These are phyloP conservation scores for Trametopsis cervina DNA, from an alignment of 768 basidiomycete genomes.

Conservation along the genomic window DNA sequence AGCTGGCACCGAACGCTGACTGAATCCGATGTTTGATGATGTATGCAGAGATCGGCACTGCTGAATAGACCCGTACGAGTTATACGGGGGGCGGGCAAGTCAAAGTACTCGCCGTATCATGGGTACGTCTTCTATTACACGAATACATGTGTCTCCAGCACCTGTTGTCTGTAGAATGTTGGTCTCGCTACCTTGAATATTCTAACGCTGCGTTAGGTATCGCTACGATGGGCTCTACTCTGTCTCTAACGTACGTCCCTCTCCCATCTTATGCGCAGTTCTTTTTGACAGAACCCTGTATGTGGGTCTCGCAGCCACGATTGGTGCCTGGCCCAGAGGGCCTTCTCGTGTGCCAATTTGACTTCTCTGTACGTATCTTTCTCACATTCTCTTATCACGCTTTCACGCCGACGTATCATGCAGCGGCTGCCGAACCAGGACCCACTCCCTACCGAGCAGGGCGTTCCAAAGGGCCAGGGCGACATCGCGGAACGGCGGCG, in stretches of 20 bases:
- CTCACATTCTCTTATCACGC: background rate
- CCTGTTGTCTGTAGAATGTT: too few species aligned
- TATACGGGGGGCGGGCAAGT: constrained; percentile 4
- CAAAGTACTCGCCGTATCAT: constrained; percentile 4
- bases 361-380: constrained; percentile 1
- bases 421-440: constrained; percentile 1
- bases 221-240: constrained; percentile 4
- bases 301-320: too few species aligned
- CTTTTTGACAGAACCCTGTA: too few species aligned
- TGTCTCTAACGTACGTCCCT: constrained; percentile 1
- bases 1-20: background rate
- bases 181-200: too few species aligned
- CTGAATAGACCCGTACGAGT: constrained; percentile 3
- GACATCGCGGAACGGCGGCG: constrained; percentile 1
- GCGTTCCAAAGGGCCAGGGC: background rate
- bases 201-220: background rate
- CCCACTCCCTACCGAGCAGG: background rate
- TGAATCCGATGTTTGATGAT: background rate
- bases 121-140: constrained; percentile 3
- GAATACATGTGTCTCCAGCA: background rate
- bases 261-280: background rate
- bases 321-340: background rate
- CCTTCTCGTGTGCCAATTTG: background rate
- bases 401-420: background rate
- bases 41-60: constrained; percentile 2